Evolutionary conservation across 2,329 filamentous ascomycete species (phyloP).

Genomic region (Metarhizium anisopliae): DNA sequence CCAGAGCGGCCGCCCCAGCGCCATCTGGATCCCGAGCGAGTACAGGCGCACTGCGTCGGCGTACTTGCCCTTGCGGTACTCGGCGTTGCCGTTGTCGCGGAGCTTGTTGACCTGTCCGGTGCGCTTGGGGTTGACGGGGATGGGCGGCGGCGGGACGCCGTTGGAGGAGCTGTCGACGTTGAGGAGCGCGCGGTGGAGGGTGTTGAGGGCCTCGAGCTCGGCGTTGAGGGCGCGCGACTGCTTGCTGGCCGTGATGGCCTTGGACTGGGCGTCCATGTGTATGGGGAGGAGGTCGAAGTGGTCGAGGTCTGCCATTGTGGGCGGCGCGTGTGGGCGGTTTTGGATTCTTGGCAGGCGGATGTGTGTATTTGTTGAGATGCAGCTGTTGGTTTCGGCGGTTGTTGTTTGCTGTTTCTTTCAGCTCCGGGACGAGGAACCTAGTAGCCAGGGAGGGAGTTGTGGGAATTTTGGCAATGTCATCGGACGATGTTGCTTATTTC

Average conservation of each 20-base stretch:
- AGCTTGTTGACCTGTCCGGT: constrained; percentile 82
- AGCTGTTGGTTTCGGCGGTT: no score
- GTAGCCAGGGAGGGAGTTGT: no score
- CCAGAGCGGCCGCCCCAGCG: constrained; percentile 71
- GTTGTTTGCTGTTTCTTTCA: no score
- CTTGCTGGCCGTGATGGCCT: constrained; percentile 51
- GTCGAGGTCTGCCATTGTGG: constrained; percentile 48
- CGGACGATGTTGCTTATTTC: no score
- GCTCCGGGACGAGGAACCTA: no score
- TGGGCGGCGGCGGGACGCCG: constrained; percentile 69
- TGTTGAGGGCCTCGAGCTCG: constrained; percentile 68
- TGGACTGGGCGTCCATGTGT: constrained; percentile 70
- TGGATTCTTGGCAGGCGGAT: no score
- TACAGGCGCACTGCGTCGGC: constrained; percentile 74
- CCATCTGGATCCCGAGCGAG: constrained; percentile 84
- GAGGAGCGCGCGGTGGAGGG: constrained; percentile 67
- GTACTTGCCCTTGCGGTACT: constrained; percentile 70
- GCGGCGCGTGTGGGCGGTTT: not conserved
- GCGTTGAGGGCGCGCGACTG: constrained; percentile 43
- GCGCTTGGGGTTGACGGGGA: constrained; percentile 90
- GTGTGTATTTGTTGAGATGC: no score
- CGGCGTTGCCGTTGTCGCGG: constrained; percentile 74
- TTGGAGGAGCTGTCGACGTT: constrained; percentile 43
- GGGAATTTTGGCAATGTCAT: not conserved
- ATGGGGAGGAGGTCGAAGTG: constrained; percentile 79